Evolutionary conservation across 352 stramenopile species (phyloP).

Genomic region (Phytophthora quininea): DNA sequence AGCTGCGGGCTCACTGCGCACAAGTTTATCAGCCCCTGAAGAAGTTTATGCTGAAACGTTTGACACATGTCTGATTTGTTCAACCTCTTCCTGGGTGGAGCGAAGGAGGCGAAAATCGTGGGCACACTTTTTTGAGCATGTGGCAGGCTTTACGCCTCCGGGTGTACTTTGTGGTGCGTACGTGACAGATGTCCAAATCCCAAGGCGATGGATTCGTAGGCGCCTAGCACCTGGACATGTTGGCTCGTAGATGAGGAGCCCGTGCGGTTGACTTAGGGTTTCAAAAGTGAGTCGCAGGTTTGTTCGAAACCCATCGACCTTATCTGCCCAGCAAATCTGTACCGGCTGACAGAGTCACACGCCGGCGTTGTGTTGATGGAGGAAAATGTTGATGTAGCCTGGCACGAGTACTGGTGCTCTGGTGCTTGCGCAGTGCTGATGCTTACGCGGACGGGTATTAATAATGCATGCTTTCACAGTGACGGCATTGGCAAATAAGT

Average conservation of each 20-base stretch:
- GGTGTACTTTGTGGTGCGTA: slow-evolving; percentile 5
- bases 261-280: no score
- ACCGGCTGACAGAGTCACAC: no score
- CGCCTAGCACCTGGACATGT: slow-evolving; percentile 7
- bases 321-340: no score
- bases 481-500: background rate
- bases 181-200: slow-evolving; percentile 6
- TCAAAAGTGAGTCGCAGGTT: no score
- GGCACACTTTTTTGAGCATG: background rate
- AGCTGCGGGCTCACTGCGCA: background rate
- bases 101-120: background rate
- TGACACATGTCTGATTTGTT: background rate
- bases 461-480: no score
- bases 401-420: no score
- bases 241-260: background rate
- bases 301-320: no score
- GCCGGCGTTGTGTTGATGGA: no score
- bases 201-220: background rate
- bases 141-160: background rate
- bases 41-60: slow-evolving; percentile 13
- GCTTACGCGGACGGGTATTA: no score
- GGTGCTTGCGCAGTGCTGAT: no score
- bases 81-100: background rate
- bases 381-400: no score
- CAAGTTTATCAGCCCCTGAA: slow-evolving; percentile 8